A percentile compares a stretch with the other conserved stretches of the same genome.
phyloP scores from a whole-genome alignment of 2,329 filamentous ascomycete genomes.

The Venturia pyrina region DNA sequence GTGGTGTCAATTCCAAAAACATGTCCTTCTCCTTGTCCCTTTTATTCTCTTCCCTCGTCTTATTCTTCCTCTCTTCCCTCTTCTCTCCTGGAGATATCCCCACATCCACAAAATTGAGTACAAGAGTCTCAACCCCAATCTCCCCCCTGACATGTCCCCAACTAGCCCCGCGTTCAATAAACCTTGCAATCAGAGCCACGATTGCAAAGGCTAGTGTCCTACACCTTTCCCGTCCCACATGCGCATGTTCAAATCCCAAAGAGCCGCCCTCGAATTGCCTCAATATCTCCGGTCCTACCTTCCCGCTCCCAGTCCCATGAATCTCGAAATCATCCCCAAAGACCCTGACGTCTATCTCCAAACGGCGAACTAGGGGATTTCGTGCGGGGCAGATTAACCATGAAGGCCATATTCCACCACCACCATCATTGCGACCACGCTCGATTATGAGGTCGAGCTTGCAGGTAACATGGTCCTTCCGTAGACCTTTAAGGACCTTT shows the following conservation, averaged over 20 bases:
- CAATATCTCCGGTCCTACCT: background rate
- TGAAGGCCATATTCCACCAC: background rate
- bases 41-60: no score
- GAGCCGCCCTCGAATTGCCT: background rate
- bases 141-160: slow-evolving; percentile 8
- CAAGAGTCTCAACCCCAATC: background rate
- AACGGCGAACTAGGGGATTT: background rate
- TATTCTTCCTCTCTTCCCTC: no score
- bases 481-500: background rate
- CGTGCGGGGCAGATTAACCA: slow-evolving; percentile 7
- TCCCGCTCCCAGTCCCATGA: background rate
- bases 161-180: slow-evolving; percentile 7
- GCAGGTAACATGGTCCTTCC: background rate
- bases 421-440: background rate
- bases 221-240: slow-evolving; percentile 1
- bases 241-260: background rate
- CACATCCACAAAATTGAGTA: background rate
- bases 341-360: slow-evolving; percentile 4
- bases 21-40: background rate
- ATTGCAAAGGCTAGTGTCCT: slow-evolving; percentile 10
- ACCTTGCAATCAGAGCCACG: slow-evolving; percentile 4
- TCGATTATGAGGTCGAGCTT: slow-evolving; percentile 9
- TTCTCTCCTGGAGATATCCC: background rate
- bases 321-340: background rate
- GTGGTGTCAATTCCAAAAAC: background rate